Evolutionary conservation across 2,329 filamentous ascomycete species (phyloP).

Genomic region (Colletotrichum cuscutae): DNA sequence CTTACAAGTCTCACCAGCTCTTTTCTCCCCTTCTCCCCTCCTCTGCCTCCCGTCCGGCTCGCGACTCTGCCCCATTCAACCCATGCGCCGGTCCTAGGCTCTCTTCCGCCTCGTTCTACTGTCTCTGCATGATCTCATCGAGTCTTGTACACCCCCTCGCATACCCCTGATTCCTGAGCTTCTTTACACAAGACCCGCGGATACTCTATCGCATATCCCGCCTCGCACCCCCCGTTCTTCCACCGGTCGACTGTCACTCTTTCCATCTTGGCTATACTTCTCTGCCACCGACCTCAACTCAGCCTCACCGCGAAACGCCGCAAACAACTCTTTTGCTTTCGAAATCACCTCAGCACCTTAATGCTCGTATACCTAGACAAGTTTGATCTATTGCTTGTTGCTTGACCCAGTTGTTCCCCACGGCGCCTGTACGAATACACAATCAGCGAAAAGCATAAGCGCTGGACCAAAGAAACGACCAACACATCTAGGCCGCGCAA

Average conservation of each 20-base stretch:
- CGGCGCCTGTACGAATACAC: background rate
- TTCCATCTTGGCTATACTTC: conserved; percentile 10
- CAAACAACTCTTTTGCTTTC: conserved; percentile 2
- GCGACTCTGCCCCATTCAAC: conserved; percentile 31
- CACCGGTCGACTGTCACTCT: conserved; percentile 16
- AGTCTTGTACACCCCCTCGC: background rate
- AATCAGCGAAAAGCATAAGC: conserved; percentile 24
- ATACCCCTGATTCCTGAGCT: background rate
- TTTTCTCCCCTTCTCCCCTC: conserved; percentile 36
- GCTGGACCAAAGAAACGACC: conserved; percentile 28
- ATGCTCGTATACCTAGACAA: background rate
- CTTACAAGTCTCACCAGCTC: conserved; percentile 45
- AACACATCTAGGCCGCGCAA: conserved; percentile 6
- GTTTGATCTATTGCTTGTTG: background rate
- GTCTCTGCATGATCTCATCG: conserved; percentile 13
- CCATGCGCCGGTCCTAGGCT: conserved; percentile 16
- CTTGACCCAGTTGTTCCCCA: conserved; percentile 1
- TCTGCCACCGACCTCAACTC: conserved; percentile 7
- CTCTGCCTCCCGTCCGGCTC: background rate
- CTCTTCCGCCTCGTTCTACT: conserved; percentile 20
- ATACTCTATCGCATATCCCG: conserved; percentile 25
- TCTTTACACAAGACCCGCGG: conserved; percentile 21
- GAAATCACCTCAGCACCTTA: background rate
- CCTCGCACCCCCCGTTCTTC: conserved; percentile 9
- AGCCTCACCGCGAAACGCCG: conserved; percentile 14